Evolutionary conservation across 2,329 filamentous ascomycete genomes (phyloP).

Genomic region (Epichloe glyceriae): DNA sequence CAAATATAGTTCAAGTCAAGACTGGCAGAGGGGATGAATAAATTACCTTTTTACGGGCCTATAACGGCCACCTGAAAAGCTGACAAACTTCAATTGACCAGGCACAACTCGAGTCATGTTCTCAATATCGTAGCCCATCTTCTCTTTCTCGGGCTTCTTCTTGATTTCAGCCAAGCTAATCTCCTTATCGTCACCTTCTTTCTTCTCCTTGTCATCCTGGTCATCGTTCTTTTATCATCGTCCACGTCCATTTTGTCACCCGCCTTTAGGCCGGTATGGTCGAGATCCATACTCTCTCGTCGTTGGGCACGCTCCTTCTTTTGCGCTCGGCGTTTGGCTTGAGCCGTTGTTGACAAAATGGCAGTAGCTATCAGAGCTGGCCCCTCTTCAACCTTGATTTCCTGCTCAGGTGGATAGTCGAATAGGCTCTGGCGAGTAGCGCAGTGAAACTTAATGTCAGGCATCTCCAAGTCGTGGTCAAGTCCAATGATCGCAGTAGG

Average conservation of each 20-base stretch:
- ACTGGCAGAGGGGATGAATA: not conserved
- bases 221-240: slow-evolving; percentile 45
- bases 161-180: slow-evolving; percentile 45
- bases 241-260: slow-evolving; percentile 85
- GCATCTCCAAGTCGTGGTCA: slow-evolving; percentile 85
- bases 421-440: slow-evolving; percentile 91
- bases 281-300: slow-evolving; percentile 90
- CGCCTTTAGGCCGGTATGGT: slow-evolving; percentile 50
- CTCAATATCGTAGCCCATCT: slow-evolving; percentile 87
- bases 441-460: slow-evolving; percentile 90
- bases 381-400: slow-evolving; percentile 87
- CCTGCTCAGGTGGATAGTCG: slow-evolving; percentile 93
- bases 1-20: not conserved
- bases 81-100: slow-evolving; percentile 88
- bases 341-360: slow-evolving; percentile 88
- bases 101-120: slow-evolving; percentile 96
- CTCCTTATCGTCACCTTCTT: slow-evolving; percentile 49
- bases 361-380: slow-evolving; percentile 91
- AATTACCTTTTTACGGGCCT: slow-evolving; percentile 79
- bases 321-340: slow-evolving; percentile 87
- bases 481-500: slow-evolving; percentile 92
- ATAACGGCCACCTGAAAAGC: slow-evolving; percentile 80
- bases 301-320: slow-evolving; percentile 86
- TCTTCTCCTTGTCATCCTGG: slow-evolving; percentile 47
- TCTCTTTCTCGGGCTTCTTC: slow-evolving; percentile 92